Conservation (phyloP, 257 asterid genomes). For the Salvia miltiorrhiza region DNA sequence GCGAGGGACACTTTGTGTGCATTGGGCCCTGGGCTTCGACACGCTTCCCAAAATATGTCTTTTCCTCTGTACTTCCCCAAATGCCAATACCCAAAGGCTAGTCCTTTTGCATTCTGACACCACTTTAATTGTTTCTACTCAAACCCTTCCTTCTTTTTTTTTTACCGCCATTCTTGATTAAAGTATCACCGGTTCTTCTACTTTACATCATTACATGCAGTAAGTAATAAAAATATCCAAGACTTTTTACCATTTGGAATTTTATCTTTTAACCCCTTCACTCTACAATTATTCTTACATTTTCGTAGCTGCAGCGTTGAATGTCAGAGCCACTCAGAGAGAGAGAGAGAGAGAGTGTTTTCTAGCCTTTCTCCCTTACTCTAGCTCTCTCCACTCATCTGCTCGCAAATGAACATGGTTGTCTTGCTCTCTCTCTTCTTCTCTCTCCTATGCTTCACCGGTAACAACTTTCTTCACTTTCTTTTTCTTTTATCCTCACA, state of each 20-base stretch:
- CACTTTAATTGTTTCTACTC: neutral
- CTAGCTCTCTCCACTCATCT: neutral
- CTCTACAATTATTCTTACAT: slow-evolving; percentile 9
- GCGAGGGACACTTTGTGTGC: neutral
- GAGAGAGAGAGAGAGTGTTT: slow-evolving; percentile 2
- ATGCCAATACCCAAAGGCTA: slow-evolving; percentile 14
- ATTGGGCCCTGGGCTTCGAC: slow-evolving; percentile 34
- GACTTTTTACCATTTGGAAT: neutral
- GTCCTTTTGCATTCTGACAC: slow-evolving; percentile 38
- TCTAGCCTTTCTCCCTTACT: neutral
- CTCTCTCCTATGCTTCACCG: slow-evolving; percentile 29
- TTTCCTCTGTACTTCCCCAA: slow-evolving; percentile 19
- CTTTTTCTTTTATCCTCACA: neutral
- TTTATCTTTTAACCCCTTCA: neutral
- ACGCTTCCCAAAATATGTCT: slow-evolving; percentile 27
- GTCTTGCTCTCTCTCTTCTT: slow-evolving; percentile 12
- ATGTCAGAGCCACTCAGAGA: neutral
- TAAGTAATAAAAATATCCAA: neutral
- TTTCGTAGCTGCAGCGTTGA: neutral
- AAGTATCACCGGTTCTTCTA: neutral
- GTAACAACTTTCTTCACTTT: slow-evolving; percentile 17
- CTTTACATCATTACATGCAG: neutral
- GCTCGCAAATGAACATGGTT: slow-evolving; percentile 22
- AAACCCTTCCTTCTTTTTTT: too few relatives aligned
- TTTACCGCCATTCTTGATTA: neutral